Conservation (phyloP, 2,329 filamentous ascomycete genomes). For the Macroventuria anomochaeta region DNA sequence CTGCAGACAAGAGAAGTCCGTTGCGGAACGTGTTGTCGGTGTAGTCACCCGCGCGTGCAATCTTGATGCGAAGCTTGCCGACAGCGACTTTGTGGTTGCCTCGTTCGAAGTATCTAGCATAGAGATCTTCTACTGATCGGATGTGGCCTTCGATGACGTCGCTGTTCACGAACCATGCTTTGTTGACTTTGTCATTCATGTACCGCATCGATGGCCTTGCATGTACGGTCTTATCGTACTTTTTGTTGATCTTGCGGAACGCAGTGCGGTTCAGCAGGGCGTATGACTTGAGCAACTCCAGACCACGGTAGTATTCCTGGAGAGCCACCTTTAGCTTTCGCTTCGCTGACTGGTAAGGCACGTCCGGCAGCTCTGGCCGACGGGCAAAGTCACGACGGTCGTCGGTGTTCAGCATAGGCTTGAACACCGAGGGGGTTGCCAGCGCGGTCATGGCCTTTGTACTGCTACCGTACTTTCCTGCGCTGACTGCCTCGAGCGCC, state of each 20-base stretch:
- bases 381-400: constrained; percentile 53
- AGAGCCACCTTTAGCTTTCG: constrained; percentile 88
- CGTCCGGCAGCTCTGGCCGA: constrained; percentile 55
- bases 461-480: constrained; percentile 62
- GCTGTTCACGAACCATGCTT: constrained; percentile 89
- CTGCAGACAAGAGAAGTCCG: constrained; percentile 55
- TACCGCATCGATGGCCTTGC: constrained; percentile 79
- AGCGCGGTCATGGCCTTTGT: constrained; percentile 54
- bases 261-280: constrained; percentile 88
- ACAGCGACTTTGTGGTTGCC: constrained; percentile 92
- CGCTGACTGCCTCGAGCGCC: constrained; percentile 49
- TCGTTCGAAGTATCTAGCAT: constrained; percentile 91
- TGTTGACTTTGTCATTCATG: constrained; percentile 90
- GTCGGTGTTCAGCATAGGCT: constrained; percentile 39
- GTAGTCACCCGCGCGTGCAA: constrained; percentile 64
- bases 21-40: constrained; percentile 66
- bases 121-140: constrained; percentile 83
- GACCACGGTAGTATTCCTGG: constrained; percentile 89
- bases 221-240: constrained; percentile 91
- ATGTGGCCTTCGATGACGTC: constrained; percentile 83
- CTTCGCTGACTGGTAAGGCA: constrained; percentile 87
- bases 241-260: constrained; percentile 98
- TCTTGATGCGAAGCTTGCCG: constrained; percentile 80
- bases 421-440: constrained; percentile 51
- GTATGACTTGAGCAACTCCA: constrained; percentile 92